Evolutionary conservation across 2,329 filamentous ascomycete species (phyloP).

Genomic region (Zymoseptoria passerinii): DNA sequence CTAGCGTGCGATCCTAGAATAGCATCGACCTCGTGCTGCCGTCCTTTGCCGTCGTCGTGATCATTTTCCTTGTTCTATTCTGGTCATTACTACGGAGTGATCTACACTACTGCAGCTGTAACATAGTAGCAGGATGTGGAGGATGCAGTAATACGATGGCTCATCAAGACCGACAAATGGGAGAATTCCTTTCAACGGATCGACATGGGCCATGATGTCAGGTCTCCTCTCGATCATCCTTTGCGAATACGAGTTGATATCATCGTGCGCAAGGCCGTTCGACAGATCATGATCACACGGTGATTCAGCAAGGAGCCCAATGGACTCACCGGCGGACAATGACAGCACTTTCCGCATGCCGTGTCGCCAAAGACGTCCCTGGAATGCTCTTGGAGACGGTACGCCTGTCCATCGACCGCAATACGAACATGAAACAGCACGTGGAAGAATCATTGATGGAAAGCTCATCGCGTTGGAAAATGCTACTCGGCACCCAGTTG

Average conservation of each 20-base stretch:
- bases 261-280: background rate
- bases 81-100: background rate
- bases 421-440: background rate
- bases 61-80: background rate
- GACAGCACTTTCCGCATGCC: background rate
- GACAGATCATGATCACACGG: background rate
- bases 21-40: background rate
- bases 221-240: background rate
- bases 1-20: background rate
- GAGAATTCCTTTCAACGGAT: background rate
- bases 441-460: background rate
- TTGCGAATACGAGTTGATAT: background rate
- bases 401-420: no score
- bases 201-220: background rate
- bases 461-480: background rate
- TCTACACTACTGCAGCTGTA: background rate
- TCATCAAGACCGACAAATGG: background rate
- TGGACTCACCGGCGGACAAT: background rate
- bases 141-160: background rate
- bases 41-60: background rate
- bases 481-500: background rate
- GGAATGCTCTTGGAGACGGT: background rate
- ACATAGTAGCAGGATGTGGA: background rate
- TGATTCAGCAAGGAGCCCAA: background rate
- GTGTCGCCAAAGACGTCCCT: background rate